Conservation (phyloP, 129 eudicot species). For the Glebionis coronaria region DNA sequence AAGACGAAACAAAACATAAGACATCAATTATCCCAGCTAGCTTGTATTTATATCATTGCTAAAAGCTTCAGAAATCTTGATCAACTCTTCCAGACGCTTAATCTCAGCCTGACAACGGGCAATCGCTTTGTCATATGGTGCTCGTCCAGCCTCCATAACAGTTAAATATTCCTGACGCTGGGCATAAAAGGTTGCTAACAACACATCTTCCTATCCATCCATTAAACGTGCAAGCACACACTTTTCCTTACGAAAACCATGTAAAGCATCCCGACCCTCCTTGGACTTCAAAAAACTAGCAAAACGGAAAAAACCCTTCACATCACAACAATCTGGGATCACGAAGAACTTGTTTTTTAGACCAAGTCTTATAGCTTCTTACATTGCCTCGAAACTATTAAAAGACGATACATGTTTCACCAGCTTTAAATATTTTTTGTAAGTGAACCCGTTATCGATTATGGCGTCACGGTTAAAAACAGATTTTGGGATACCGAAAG, state of each 20-base stretch:
- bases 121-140: not conserved
- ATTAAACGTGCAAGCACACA: not conserved
- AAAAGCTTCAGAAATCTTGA: no score
- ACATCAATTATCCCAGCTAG: no score
- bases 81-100: not conserved
- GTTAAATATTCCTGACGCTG: not conserved
- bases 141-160: not conserved
- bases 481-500: no score
- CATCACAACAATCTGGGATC: not conserved
- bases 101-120: not conserved
- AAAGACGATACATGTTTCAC: no score
- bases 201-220: not conserved
- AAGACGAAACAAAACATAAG: no score
- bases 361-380: not conserved
- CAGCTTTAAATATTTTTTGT: no score
- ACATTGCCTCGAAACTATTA: no score
- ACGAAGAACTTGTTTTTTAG: not conserved
- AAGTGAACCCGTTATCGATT: no score
- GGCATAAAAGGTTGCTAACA: not conserved
- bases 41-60: no score
- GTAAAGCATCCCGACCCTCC: not conserved
- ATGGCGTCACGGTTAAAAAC: no score
- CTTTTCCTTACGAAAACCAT: not conserved
- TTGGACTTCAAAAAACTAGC: not conserved
- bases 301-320: not conserved